Percentiles rank a stretch among this genome's conserved stretches.
Evolutionary conservation across 2,329 filamentous ascomycete species (phyloP).

Genomic region (Diaporthe sp.): DNA sequence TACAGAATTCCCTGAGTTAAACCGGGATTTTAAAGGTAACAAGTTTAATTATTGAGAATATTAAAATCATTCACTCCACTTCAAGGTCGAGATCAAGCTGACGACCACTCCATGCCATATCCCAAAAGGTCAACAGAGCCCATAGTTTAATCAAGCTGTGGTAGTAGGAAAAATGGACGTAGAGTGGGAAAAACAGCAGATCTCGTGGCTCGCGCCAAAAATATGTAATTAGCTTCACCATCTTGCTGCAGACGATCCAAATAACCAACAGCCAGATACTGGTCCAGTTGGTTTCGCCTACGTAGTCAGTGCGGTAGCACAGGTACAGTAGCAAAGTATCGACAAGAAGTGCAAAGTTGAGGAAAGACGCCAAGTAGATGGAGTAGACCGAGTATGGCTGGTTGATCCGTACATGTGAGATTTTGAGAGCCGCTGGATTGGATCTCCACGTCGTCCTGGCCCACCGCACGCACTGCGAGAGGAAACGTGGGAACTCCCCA

Average conservation of each 20-base stretch:
- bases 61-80: too few species aligned
- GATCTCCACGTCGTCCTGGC: conserved; percentile 4
- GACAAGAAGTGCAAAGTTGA: background rate
- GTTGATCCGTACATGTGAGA: background rate
- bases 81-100: background rate
- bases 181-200: background rate
- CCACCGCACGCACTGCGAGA: background rate
- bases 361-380: background rate
- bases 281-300: background rate
- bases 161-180: background rate
- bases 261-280: background rate
- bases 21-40: too few species aligned
- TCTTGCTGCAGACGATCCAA: conserved; percentile 6
- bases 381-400: conserved; percentile 3
- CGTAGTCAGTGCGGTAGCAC: background rate
- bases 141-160: background rate
- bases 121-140: background rate
- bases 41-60: too few species aligned
- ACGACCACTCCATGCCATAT: background rate
- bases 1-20: too few species aligned
- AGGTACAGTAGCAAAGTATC: background rate
- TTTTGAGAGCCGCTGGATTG: background rate
- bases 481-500: background rate
- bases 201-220: background rate
- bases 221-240: background rate